Evolutionary conservation across 805 yeast species (phyloP).

Genomic region (Starmerella kuoi): DNA sequence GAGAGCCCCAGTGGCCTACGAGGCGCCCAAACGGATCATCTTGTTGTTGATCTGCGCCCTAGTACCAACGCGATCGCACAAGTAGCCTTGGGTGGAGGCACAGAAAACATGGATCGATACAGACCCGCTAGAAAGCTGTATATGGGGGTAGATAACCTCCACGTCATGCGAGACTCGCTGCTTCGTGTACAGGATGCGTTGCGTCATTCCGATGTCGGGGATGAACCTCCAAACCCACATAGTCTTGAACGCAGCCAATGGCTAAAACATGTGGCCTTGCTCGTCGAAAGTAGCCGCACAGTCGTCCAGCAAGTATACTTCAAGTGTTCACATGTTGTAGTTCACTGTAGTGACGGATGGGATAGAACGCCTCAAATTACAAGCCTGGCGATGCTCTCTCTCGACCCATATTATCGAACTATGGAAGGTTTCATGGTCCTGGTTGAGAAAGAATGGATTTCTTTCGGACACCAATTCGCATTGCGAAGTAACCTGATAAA

Average conservation of each 20-base stretch:
- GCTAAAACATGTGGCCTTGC: constrained; percentile 57
- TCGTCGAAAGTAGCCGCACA: constrained; percentile 64
- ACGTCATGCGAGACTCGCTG: constrained; percentile 82
- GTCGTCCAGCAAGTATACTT: constrained; percentile 71
- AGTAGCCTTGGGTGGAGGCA: constrained; percentile 95
- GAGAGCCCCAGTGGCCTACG: constrained; percentile 24
- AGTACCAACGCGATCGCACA: constrained; percentile 92
- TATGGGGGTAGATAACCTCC: constrained; percentile 88
- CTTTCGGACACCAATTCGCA: constrained; percentile 84
- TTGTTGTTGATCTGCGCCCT: constrained; percentile 87
- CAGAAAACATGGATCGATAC: constrained; percentile 84
- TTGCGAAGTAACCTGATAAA: constrained; percentile 38
- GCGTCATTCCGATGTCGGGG: constrained; percentile 53
- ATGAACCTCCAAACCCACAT: constrained; percentile 41
- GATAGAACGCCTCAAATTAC: constrained; percentile 88
- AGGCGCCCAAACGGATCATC: constrained; percentile 37
- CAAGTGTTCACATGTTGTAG: constrained; percentile 67
- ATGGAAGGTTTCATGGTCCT: constrained; percentile 74
- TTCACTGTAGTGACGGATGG: constrained; percentile 99
- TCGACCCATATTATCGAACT: constrained; percentile 85
- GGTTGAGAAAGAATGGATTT: constrained; percentile 88
- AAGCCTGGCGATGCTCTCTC: constrained; percentile 69
- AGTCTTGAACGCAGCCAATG: constrained; percentile 58
- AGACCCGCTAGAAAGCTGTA: constrained; percentile 57
- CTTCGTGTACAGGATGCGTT: constrained; percentile 49